Conservation (phyloP, 2,329 filamentous ascomycete genomes). For the Xylariaceae sp. region DNA sequence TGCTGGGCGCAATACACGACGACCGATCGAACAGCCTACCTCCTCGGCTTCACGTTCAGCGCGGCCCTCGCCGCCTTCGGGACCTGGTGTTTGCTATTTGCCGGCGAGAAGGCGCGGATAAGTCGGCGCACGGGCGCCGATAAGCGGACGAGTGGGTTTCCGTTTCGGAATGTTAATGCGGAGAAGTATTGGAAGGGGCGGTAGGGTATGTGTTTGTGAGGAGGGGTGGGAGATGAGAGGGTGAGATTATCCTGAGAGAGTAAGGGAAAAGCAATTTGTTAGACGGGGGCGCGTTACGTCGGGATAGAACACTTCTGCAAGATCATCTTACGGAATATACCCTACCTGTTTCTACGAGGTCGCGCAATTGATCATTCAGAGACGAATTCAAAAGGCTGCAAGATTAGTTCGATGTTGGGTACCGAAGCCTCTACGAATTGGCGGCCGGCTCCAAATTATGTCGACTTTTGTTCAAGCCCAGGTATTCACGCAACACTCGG, state of each 20-base stretch:
- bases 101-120: slow-evolving; percentile 32
- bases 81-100: slow-evolving; percentile 53
- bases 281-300: neutral
- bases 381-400: too few species aligned
- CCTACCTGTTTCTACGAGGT: neutral
- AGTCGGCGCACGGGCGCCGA: slow-evolving; percentile 38
- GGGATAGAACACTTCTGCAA: neutral
- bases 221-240: neutral
- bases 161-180: slow-evolving; percentile 35
- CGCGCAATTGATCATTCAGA: too few species aligned
- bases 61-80: slow-evolving; percentile 55
- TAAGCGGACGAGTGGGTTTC: slow-evolving; percentile 39
- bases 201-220: slow-evolving; percentile 7
- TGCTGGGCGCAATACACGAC: slow-evolving; percentile 62
- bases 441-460: neutral
- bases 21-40: slow-evolving; percentile 52
- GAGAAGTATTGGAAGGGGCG: slow-evolving; percentile 27
- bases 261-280: neutral
- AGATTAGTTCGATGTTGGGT: neutral
- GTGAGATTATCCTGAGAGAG: neutral
- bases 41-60: slow-evolving; percentile 55
- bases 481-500: neutral
- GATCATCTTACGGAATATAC: neutral
- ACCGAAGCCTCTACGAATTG: neutral
- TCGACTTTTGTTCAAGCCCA: too few species aligned